Evolutionary conservation across 2,329 filamentous ascomycete species (phyloP).

Genomic region (Alternaria sp.): DNA sequence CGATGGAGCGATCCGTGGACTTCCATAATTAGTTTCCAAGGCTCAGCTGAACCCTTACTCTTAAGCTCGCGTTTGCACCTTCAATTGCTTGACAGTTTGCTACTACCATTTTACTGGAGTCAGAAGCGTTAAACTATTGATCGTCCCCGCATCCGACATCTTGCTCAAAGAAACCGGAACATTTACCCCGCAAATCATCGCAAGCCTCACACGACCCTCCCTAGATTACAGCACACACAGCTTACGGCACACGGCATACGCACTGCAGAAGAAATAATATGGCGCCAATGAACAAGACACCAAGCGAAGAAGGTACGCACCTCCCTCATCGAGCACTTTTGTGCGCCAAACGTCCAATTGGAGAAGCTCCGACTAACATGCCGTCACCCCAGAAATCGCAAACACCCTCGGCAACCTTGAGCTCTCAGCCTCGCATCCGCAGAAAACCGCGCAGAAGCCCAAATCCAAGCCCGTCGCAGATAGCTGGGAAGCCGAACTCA

Average conservation of each 20-base stretch:
- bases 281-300: slow-evolving; percentile 17
- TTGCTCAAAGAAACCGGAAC: not conserved
- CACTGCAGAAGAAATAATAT: not conserved
- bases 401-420: slow-evolving; percentile 46
- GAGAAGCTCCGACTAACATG: not conserved
- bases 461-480: slow-evolving; percentile 62
- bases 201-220: not conserved
- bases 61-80: not conserved
- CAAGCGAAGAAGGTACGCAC: slow-evolving; percentile 14
- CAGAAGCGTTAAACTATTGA: not conserved
- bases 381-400: slow-evolving; percentile 41
- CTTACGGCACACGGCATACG: not conserved
- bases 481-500: slow-evolving; percentile 79
- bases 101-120: not conserved
- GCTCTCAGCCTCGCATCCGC: slow-evolving; percentile 41
- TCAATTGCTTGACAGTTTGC: not conserved
- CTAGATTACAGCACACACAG: not conserved
- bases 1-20: not conserved
- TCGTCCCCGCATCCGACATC: not conserved
- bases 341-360: not conserved
- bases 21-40: not conserved
- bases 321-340: not conserved
- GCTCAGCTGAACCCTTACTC: not conserved
- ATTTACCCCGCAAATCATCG: slow-evolving; percentile 6
- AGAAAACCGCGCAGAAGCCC: slow-evolving; percentile 38